Evolutionary conservation across 1,284 basidiomycete species (phyloP).

Genomic region (Singerocomus inundabilis): DNA sequence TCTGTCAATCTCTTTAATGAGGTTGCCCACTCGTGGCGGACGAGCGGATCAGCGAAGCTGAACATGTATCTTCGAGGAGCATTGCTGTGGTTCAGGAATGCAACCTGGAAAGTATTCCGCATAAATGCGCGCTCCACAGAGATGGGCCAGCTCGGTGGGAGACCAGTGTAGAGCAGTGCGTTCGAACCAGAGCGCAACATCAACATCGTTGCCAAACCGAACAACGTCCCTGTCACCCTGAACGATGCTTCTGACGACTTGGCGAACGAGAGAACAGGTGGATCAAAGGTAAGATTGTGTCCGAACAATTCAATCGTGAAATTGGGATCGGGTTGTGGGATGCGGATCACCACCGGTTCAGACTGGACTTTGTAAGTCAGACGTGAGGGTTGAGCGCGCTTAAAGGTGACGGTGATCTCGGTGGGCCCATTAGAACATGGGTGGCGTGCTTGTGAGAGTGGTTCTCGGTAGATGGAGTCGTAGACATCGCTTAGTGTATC

Average conservation of each 20-base stretch:
- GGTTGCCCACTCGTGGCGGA: conserved; percentile 73
- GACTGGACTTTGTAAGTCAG: conserved; percentile 85
- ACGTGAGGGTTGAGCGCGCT: conserved; percentile 69
- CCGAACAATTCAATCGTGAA: conserved; percentile 82
- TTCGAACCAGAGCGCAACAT: conserved; percentile 79
- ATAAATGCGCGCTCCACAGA: conserved; percentile 89
- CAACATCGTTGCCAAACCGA: conserved; percentile 81
- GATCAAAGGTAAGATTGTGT: conserved; percentile 84
- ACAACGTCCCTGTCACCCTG: conserved; percentile 75
- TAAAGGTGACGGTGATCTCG: conserved; percentile 63
- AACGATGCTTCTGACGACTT: conserved; percentile 80
- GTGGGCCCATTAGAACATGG: conserved; percentile 40
- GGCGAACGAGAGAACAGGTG: conserved; percentile 74
- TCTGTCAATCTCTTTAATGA: conserved; percentile 70
- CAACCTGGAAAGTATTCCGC: conserved; percentile 89
- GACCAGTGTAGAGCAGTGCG: conserved; percentile 74
- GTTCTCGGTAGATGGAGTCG: conserved; percentile 68
- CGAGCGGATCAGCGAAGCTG: conserved; percentile 76
- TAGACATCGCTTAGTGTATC: conserved; percentile 77
- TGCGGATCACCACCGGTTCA: conserved; percentile 78
- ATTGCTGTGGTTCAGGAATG: conserved; percentile 73
- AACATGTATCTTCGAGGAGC: conserved; percentile 88
- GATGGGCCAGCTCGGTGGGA: conserved; percentile 75
- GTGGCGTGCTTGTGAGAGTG: conserved; percentile 70
- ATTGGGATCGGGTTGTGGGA: conserved; percentile 76